A percentile compares a stretch with the other conserved stretches of the same genome.
Conservation (phyloP, 108 stramenopile species). For the Chaetoceros muelleri region DNA sequence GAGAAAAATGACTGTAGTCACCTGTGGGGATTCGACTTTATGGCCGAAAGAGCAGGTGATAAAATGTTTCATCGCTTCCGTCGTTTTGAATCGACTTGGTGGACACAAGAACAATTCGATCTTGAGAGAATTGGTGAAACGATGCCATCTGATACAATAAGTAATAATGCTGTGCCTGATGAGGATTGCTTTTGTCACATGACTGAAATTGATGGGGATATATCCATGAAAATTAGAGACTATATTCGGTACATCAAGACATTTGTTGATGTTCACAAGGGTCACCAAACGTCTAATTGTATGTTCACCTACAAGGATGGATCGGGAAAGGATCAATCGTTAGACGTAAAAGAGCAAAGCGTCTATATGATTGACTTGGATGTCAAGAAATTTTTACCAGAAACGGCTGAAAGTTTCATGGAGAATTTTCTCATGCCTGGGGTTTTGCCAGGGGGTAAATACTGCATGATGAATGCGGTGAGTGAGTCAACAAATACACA, state of each 20-base stretch:
- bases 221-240: slow-evolving; percentile 44
- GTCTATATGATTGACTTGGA: slow-evolving; percentile 74
- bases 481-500: no score
- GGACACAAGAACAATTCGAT: background rate
- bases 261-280: background rate
- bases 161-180: background rate
- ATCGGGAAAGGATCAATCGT: slow-evolving; percentile 15
- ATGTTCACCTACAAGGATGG: slow-evolving; percentile 25
- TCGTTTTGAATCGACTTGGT: slow-evolving; percentile 20
- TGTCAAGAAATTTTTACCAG: slow-evolving; percentile 37
- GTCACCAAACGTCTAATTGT: background rate
- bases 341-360: slow-evolving; percentile 30
- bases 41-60: slow-evolving; percentile 22
- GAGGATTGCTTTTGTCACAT: background rate
- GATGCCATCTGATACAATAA: background rate
- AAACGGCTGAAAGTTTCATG: slow-evolving; percentile 28
- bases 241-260: slow-evolving; percentile 34
- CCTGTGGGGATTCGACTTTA: slow-evolving; percentile 33
- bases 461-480: slow-evolving; percentile 81
- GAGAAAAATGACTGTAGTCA: slow-evolving; percentile 14
- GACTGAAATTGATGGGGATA: slow-evolving; percentile 13
- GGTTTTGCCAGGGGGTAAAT: slow-evolving; percentile 61
- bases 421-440: slow-evolving; percentile 40
- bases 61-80: slow-evolving; percentile 49
- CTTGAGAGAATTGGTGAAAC: background rate